phyloP scores from a whole-genome alignment of 805 yeast genomes.

The Yamadazyma sp. region DNA sequence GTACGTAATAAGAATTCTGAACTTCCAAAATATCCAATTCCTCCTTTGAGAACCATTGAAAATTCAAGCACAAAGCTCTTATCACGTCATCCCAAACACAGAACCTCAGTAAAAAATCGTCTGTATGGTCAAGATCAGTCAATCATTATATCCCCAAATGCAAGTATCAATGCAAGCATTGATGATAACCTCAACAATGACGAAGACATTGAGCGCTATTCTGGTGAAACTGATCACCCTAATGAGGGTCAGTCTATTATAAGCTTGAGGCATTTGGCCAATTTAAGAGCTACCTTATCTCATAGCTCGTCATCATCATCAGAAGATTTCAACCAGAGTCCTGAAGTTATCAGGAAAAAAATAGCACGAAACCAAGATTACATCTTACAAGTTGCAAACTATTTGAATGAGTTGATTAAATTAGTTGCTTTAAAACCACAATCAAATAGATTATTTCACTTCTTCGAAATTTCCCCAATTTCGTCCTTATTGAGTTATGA shows the following conservation, averaged over 20 bases:
- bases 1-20: conserved; percentile 32
- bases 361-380: conserved; percentile 34
- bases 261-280: conserved; percentile 22
- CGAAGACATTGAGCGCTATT: not conserved
- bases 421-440: conserved; percentile 71
- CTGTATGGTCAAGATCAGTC: too few relatives aligned
- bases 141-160: not conserved
- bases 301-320: conserved; percentile 15
- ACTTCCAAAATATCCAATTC: conserved; percentile 46
- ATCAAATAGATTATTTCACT: conserved; percentile 77
- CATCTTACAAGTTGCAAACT: conserved; percentile 54
- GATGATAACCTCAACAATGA: not conserved
- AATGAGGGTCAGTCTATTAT: conserved; percentile 1
- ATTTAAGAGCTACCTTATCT: conserved; percentile 29
- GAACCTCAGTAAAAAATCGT: not conserved
- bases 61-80: not conserved
- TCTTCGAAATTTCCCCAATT: conserved; percentile 86
- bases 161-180: not conserved
- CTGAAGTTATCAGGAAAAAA: conserved; percentile 27
- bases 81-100: not conserved
- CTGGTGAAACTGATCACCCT: too few relatives aligned
- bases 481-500: conserved; percentile 82
- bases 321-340: conserved; percentile 17
- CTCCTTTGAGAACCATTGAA: conserved; percentile 25
- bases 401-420: conserved; percentile 59